Percentiles rank a stretch among this genome's conserved stretches.
Evolutionary conservation across 1,284 basidiomycete species (phyloP).

Genomic region (Cutaneotrichosporon curvatum): DNA sequence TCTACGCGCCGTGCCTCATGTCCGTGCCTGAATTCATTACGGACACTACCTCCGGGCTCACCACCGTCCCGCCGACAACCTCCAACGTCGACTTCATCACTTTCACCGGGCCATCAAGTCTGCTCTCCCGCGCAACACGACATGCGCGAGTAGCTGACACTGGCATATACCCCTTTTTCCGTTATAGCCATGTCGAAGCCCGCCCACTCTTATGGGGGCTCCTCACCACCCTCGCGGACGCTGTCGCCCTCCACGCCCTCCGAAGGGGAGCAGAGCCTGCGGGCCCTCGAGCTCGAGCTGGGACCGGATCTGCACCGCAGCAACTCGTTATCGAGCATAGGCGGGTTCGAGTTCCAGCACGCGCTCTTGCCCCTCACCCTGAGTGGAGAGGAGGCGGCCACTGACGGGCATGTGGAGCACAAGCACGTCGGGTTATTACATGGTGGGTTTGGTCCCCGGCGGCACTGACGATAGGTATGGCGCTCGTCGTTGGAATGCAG

Average conservation of each 20-base stretch:
- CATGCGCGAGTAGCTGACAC: too few relatives aligned
- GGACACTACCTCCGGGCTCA: too few relatives aligned
- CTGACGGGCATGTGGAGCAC: constrained; percentile 49
- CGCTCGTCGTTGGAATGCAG: constrained; percentile 73
- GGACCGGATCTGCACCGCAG: constrained; percentile 43
- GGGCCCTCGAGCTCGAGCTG: constrained; percentile 61
- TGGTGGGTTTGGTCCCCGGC: constrained; percentile 49
- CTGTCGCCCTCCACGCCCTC: constrained; percentile 43
- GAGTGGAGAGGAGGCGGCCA: constrained; percentile 51
- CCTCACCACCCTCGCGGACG: constrained; percentile 10
- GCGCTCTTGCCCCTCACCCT: constrained; percentile 68
- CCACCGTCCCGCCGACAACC: too few relatives aligned
- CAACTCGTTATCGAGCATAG: constrained; percentile 56
- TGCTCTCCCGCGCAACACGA: too few relatives aligned
- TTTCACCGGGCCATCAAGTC: too few relatives aligned
- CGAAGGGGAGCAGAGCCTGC: constrained; percentile 55
- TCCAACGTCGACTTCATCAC: too few relatives aligned
- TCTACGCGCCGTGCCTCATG: constrained; percentile 6
- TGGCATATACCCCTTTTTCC: too few relatives aligned
- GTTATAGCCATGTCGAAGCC: too few relatives aligned
- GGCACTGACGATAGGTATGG: constrained; percentile 57
- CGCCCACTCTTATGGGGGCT: neutral
- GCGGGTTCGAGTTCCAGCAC: constrained; percentile 66
- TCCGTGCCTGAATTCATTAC: constrained; percentile 1
- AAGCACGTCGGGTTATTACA: constrained; percentile 71